Base-by-base conservation (phyloP, 371 early-diverging fungal genomes). In the Catenaria anguillulae region DNA sequence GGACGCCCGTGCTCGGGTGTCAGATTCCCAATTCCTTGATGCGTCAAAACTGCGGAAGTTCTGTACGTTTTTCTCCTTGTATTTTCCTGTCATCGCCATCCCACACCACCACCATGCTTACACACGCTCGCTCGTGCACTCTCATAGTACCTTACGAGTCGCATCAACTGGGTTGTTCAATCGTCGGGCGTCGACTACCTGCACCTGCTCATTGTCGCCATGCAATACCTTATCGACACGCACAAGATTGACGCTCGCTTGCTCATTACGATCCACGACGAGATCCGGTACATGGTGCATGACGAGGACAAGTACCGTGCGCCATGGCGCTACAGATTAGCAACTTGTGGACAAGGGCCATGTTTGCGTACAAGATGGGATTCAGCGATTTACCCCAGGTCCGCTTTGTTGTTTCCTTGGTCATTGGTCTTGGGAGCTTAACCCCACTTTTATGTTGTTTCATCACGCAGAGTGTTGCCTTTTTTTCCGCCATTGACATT, bases 161-260 rank as follows among this genome's bases (percentile, higher is more conserved):
- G 97, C 12, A 77, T 95, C 60, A 97, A 97, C 70, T 97, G 98
- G 98, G 93, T 87, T 1, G 97, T 97, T 0, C 98, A 97, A 68
- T 93, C 93, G n/a, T 92, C 92, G 0, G 98, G 96, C 31, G 97
- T 96, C n/a, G 97, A 97, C 67, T 97, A 97, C 65, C 71, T 97
- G 29, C 97, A 97, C 69, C 68, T 97, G 63, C 75, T 97, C n/a
- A 75, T 97, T 42, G 88, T 87, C 0, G 82, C 91, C 29, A 91
- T 94, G 91, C 70, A 80, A 33, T 89, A 95, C 66, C 69, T 97
- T 62, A 83, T 87, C 52, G 71, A 82, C 8, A 76, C 83, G 43
- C 82, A 92, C 64, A 62, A 77, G 0, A 90, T 97, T 56, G 67
- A 87, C 36, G 88, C 87, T 26, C 76, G 95, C 13, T 90, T 95